These are phyloP conservation scores for Pleochaeta shiraiana DNA, from an alignment of 2,329 filamentous ascomycete species.

Conservation along the genomic window DNA sequence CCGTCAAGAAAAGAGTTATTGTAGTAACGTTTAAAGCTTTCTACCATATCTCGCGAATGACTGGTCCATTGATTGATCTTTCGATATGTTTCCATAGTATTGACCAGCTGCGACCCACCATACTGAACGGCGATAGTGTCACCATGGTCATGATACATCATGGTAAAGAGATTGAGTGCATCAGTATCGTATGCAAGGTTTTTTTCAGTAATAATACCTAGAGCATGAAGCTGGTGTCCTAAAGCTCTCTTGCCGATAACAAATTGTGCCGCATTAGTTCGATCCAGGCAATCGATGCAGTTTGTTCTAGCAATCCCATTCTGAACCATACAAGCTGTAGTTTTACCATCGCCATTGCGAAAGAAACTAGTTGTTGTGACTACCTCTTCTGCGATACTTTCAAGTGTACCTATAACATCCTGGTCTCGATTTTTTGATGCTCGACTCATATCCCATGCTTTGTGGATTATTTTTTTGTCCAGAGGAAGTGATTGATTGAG, in stretches of 20 bases:
- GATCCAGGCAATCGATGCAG: constrained; percentile 92
- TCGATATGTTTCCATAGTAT: constrained; percentile 97
- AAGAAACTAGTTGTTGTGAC: constrained; percentile 80
- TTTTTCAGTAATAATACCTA: constrained; percentile 65
- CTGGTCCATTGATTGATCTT: constrained; percentile 99
- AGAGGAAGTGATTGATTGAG: constrained; percentile 81
- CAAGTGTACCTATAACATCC: constrained; percentile 83
- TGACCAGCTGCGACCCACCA: constrained; percentile 89
- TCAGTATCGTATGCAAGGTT: constrained; percentile 86
- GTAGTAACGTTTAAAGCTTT: constrained; percentile 97
- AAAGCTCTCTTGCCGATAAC: constrained; percentile 91
- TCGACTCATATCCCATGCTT: constrained; percentile 95
- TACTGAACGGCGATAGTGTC: constrained; percentile 98
- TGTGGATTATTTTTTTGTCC: constrained; percentile 74
- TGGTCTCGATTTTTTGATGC: constrained; percentile 81
- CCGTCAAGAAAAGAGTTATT: constrained; percentile 97
- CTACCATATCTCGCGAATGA: constrained; percentile 94
- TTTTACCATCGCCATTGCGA: constrained; percentile 61
- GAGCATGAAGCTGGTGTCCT: constrained; percentile 74
- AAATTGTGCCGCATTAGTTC: constrained; percentile 94
- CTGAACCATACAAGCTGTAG: constrained; percentile 46
- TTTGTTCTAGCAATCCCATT: constrained; percentile 91
- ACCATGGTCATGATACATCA: constrained; percentile 96
- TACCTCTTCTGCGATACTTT: constrained; percentile 74
- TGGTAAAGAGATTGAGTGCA: constrained; percentile 85